A percentile compares a stretch with the other conserved stretches of the same genome.
These are phyloP conservation scores for Aphanomyces stellatus DNA, from an alignment of 352 stramenopile genomes.

Conservation along the genomic window DNA sequence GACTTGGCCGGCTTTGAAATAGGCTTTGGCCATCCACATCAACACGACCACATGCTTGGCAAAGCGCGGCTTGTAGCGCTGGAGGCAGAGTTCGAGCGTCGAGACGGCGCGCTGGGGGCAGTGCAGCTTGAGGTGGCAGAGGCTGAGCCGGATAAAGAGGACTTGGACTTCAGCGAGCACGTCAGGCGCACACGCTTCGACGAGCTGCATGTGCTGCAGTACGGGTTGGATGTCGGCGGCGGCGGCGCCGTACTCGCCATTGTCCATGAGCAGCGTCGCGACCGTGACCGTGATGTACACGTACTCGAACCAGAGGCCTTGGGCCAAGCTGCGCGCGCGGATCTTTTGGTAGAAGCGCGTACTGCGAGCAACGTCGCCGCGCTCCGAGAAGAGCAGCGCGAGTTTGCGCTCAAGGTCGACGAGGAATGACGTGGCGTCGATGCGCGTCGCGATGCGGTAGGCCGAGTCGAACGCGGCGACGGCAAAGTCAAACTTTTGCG, in stretches of 20 bases:
- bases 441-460: not conserved
- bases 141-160: not conserved
- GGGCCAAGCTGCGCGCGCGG: not conserved
- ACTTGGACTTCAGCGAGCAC: not conserved
- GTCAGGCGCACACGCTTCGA: not conserved
- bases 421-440: not conserved
- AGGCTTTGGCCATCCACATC: constrained; percentile 6
- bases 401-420: constrained; percentile 17
- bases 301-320: constrained; percentile 9
- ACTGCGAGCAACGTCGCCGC: constrained; percentile 3
- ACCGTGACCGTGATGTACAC: constrained; percentile 5
- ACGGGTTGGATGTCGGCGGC: constrained; percentile 5
- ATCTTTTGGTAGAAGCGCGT: constrained; percentile 3
- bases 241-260: not conserved
- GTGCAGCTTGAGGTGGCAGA: constrained; percentile 8
- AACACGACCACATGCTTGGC: not conserved
- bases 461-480: constrained; percentile 3
- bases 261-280: constrained; percentile 4
- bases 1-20: not conserved
- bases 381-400: not conserved
- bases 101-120: not conserved
- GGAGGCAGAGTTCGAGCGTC: not conserved
- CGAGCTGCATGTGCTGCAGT: not conserved
- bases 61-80: not conserved
- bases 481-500: constrained; percentile 6